These are phyloP conservation scores for Chrysanthemum makinoi DNA, from an alignment of 129 eudicot species.

Conservation along the genomic window DNA sequence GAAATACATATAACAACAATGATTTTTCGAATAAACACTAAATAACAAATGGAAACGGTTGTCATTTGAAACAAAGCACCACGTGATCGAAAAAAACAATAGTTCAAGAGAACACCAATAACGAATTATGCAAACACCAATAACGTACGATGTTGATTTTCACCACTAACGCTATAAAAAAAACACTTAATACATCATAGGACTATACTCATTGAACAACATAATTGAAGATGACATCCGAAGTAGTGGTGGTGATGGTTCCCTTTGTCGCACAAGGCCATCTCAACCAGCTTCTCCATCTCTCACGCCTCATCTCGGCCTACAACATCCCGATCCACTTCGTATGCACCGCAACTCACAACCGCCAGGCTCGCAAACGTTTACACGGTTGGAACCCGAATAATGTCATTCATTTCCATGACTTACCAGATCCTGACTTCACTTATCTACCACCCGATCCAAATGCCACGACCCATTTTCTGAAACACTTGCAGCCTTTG, in stretches of 20 bases:
- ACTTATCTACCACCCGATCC: conserved; percentile 12
- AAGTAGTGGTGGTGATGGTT: conserved; percentile 42
- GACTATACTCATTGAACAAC: not conserved
- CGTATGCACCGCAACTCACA: conserved; percentile 35
- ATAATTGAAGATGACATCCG: not conserved
- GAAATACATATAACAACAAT: too few relatives aligned
- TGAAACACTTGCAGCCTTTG: conserved; percentile 36
- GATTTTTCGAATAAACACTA: too few relatives aligned
- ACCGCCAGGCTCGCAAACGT: conserved; percentile 40
- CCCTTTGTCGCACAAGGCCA: conserved; percentile 51
- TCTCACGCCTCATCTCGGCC: conserved; percentile 48
- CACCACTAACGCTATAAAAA: not conserved
- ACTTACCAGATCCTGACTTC: conserved; percentile 15
- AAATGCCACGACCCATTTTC: conserved; percentile 26
- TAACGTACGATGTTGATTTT: not conserved
- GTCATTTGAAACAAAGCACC: too few relatives aligned
- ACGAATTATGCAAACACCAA: not conserved
- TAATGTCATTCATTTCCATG: conserved; percentile 41
- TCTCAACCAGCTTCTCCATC: conserved; percentile 61
- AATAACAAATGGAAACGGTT: too few relatives aligned
- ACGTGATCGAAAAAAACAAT: too few relatives aligned
- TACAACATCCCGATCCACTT: conserved; percentile 43
- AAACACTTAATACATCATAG: not conserved
- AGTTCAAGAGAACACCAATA: not conserved
- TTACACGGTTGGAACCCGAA: conserved; percentile 31